Conservation (phyloP, 306 rosid species). For the Lathyrus tuberosus region DNA sequence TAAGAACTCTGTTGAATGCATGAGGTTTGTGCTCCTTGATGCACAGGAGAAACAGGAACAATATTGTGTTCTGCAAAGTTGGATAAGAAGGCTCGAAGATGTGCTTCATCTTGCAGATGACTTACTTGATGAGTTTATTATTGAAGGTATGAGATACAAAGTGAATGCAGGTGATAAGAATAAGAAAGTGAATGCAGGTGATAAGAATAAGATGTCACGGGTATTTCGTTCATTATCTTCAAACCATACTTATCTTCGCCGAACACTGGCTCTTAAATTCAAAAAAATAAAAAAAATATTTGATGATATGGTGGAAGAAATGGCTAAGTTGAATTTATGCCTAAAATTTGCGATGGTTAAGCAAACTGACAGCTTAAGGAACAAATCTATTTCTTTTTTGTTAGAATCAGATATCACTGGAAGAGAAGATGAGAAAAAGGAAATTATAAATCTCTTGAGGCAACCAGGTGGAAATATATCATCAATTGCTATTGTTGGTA, state of each 20-base stretch:
- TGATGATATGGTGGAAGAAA: constrained; percentile 1
- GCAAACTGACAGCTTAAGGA: neutral
- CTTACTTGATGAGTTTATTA: neutral
- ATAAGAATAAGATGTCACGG: neutral
- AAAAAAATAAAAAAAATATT: neutral
- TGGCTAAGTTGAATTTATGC: neutral
- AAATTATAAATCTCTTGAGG: constrained; percentile 4
- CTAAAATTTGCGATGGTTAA: neutral
- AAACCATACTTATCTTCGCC: neutral
- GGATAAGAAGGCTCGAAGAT: neutral
- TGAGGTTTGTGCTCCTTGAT: too few species aligned
- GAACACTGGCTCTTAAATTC: neutral
- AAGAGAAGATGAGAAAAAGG: neutral
- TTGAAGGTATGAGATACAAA: too few species aligned
- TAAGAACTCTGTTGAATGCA: neutral
- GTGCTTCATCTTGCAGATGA: neutral
- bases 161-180: neutral
- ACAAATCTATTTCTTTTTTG: constrained; percentile 8
- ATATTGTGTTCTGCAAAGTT: neutral
- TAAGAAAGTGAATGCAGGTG: neutral
- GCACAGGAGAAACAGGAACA: too few species aligned
- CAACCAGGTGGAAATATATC: neutral
- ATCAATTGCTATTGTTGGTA: constrained; percentile 17
- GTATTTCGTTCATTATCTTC: neutral
- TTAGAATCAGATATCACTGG: constrained; percentile 11